phyloP scores from a whole-genome alignment of 1,284 basidiomycete genomes.

The Pisolithus thermaeus region DNA sequence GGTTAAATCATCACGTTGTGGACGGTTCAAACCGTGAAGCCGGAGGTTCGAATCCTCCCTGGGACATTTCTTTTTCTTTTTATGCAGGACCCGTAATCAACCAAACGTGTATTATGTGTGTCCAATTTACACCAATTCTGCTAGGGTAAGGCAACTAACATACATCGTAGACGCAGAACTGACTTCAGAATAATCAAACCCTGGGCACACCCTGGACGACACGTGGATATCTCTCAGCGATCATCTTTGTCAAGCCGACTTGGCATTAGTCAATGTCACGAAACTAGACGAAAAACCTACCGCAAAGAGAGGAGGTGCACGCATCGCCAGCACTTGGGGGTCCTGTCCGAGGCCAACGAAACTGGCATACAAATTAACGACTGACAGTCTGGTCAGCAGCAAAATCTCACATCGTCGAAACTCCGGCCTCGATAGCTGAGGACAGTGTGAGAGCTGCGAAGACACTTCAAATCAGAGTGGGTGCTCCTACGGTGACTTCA shows the following conservation, averaged over 20 bases:
- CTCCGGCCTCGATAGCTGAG: constrained; percentile 72
- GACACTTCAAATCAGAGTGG: constrained; percentile 2
- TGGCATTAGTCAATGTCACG: neutral
- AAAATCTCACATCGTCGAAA: constrained; percentile 68
- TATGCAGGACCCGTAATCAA: neutral
- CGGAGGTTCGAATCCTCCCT: constrained; percentile 39
- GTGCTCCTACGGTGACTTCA: neutral
- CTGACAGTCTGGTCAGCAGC: neutral
- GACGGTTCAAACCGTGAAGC: constrained; percentile 25
- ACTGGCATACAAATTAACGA: constrained; percentile 28
- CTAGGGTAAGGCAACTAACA: neutral
- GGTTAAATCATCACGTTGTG: constrained; percentile 42
- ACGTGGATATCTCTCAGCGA: constrained; percentile 54
- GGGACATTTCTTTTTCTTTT: constrained; percentile 23
- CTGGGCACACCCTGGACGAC: constrained; percentile 50
- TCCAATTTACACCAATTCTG: too few species aligned
- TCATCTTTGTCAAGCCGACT: constrained; percentile 35
- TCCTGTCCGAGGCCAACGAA: constrained; percentile 84
- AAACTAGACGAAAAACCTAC: constrained; percentile 33
- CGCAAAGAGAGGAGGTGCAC: constrained; percentile 67
- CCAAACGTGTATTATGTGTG: too few species aligned
- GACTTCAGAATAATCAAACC: constrained; percentile 11
- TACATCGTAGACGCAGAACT: neutral
- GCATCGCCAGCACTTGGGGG: constrained; percentile 66
- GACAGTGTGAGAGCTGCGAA: constrained; percentile 55